Base-by-base conservation (phyloP, 164 flowering plant species). In the Malania oleifera region DNA sequence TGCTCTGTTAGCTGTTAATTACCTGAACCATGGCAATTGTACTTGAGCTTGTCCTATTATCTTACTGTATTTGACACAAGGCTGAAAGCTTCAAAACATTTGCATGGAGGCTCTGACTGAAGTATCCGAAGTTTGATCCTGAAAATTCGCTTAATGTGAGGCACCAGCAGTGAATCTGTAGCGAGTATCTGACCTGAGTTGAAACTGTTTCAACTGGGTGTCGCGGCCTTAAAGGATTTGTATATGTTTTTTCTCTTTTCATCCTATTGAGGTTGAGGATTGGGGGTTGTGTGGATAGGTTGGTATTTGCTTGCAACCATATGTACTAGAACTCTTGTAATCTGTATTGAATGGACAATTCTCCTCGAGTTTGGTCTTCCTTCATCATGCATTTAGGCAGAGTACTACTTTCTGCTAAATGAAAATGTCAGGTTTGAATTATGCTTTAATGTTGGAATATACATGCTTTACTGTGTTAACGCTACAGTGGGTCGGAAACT, bases 1-100 rank as follows among this genome's bases (percentile, higher is more conserved):
- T 71, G 81, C 34, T 39, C 76, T 38, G 74, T 74, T 39, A 35
- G 66, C 45, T 70, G 77, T 65, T 74, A 44, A 67, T 18, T 44
- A 19, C 25, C 13, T 9, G 35, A 31, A 4, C 9, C 4, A 31
- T 31, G 35, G 35, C n/a, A 9, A 31, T 31, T 31, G 35, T 38
- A 5, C 37, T 19, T 37, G 34, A 34, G 47, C 11, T 44, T 18
- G 22, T 24, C 23, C 48, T 9, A 20, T 14, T n/a, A 24, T 18
- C 7, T 7, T 18, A 5, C 22, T n/a, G 48, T 44, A 18, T 20
- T 44, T 44, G 48, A 12, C n/a, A n/a, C n/a, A 8, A 19, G 31
- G 15, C 27, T 7, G 29, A 47, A 34, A 29, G 44, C n/a, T n/a
- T n/a, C n/a, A n/a, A 50, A 15, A n/a, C 27, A 28, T 41, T 12